Conservation (phyloP, 23 red algal species). For the Gracilariopsis chorda region DNA sequence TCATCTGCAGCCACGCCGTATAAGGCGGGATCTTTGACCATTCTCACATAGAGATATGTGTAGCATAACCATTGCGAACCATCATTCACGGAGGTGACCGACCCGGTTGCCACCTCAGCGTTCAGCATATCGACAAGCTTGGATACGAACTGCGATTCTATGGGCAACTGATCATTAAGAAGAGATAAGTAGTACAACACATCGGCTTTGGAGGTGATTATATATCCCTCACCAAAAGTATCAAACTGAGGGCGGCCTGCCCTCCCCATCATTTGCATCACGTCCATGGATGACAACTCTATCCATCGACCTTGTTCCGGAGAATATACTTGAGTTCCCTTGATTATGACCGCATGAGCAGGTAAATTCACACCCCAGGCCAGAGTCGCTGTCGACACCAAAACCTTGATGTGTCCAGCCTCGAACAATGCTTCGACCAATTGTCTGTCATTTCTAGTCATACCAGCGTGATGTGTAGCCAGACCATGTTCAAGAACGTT, state of each 20-base stretch:
- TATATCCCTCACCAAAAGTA: constrained; percentile 80
- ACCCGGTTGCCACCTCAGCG: constrained; percentile 83
- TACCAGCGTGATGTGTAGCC: constrained; percentile 92
- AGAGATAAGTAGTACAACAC: constrained; percentile 77
- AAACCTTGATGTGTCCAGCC: constrained; percentile 65
- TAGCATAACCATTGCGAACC: constrained; percentile 83
- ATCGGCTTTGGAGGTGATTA: constrained; percentile 87
- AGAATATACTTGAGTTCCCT: constrained; percentile 94
- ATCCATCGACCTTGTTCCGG: constrained; percentile 72
- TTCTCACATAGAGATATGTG: constrained; percentile 90
- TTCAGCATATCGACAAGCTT: constrained; percentile 77
- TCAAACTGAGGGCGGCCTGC: constrained; percentile 93
- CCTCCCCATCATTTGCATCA: constrained; percentile 98
- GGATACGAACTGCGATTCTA: constrained; percentile 85
- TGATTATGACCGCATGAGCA: constrained; percentile 96
- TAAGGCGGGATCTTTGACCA: constrained; percentile 64
- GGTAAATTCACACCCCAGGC: constrained; percentile 99
- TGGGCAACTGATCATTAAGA: constrained; percentile 71
- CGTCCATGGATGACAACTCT: constrained; percentile 85
- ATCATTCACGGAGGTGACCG: constrained; percentile 65
- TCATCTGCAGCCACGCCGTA: constrained; percentile 76
- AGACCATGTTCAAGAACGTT: constrained; percentile 66
- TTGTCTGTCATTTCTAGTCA: constrained; percentile 74
- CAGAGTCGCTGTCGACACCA: constrained; percentile 92
- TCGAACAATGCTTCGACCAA: constrained; percentile 85